Conservation (phyloP, 805 yeast genomes). For the Tetrapisispora namnaoensis region DNA sequence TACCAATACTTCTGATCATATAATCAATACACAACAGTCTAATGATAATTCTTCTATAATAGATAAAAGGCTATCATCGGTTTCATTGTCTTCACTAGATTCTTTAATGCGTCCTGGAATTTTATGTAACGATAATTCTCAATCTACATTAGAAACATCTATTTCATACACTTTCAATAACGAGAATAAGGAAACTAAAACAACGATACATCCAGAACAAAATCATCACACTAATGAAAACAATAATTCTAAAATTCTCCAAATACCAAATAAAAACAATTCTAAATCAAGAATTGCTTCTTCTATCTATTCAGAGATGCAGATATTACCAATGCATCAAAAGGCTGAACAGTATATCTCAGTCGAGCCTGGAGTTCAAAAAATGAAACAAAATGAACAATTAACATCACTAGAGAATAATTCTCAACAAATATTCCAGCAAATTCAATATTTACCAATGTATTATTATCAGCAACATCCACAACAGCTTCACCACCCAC, state of each 20-base stretch:
- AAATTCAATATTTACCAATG: neutral
- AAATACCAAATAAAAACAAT: neutral
- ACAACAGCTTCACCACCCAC: conserved; percentile 28
- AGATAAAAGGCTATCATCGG: neutral
- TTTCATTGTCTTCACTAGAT: neutral
- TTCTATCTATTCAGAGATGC: conserved; percentile 38
- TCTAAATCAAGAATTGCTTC: conserved; percentile 30
- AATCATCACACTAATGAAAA: neutral
- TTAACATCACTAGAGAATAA: neutral
- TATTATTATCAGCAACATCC: neutral
- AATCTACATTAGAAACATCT: neutral
- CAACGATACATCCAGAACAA: too few species aligned
- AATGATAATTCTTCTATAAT: neutral
- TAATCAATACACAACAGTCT: neutral
- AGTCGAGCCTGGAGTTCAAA: neutral
- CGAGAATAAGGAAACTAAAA: neutral
- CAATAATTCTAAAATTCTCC: neutral
- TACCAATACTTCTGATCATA: neutral
- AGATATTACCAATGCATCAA: conserved; percentile 8
- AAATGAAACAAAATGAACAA: neutral
- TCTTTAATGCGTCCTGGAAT: neutral
- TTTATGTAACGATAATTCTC: conserved; percentile 2
- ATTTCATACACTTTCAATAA: neutral
- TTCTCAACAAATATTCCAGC: neutral
- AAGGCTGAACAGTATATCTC: neutral